A percentile compares a stretch with the other conserved stretches of the same genome.
phyloP scores from a whole-genome alignment of 1,284 basidiomycete species.

The Moesziomyces sp. region DNA sequence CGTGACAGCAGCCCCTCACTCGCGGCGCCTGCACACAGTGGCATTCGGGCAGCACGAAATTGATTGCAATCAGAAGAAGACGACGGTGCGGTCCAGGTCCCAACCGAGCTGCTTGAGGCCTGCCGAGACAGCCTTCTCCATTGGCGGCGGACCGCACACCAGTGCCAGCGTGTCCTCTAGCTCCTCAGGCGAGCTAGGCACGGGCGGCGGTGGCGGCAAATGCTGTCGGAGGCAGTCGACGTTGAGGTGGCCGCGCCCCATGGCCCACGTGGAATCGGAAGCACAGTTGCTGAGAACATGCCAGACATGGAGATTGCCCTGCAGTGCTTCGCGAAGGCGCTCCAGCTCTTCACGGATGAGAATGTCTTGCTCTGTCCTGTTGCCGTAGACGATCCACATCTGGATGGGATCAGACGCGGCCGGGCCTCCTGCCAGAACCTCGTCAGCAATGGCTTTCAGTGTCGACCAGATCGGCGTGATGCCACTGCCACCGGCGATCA shows the following conservation, averaged over 20 bases:
- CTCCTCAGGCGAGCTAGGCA: conserved; percentile 16
- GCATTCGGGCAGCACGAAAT: no score
- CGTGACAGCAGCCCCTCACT: no score
- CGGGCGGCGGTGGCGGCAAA: conserved; percentile 64
- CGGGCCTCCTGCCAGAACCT: conserved; percentile 60
- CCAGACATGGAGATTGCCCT: conserved; percentile 70
- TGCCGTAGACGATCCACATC: conserved; percentile 73
- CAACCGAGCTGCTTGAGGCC: conserved; percentile 55
- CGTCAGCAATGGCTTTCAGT: conserved; percentile 70
- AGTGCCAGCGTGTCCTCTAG: conserved; percentile 70
- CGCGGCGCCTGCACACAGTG: no score
- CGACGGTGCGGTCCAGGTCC: conserved; percentile 56
- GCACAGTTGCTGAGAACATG: conserved; percentile 70
- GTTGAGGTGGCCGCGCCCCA: conserved; percentile 71
- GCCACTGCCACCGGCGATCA: conserved; percentile 76
- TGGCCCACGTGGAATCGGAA: conserved; percentile 69
- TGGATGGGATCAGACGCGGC: conserved; percentile 55
- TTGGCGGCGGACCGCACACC: conserved; percentile 73
- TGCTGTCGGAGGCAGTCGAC: conserved; percentile 69
- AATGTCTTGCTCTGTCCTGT: conserved; percentile 72
- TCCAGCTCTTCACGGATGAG: conserved; percentile 73
- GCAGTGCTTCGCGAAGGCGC: conserved; percentile 66
- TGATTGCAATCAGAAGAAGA: conserved; percentile 50
- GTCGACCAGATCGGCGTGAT: conserved; percentile 73
- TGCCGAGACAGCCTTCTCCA: conserved; percentile 62